Evolutionary conservation across 2,329 filamentous ascomycete genomes (phyloP), one percentile per base, ranked within the genome.

Genomic region (Botryosphaeria dothidea): DNA sequence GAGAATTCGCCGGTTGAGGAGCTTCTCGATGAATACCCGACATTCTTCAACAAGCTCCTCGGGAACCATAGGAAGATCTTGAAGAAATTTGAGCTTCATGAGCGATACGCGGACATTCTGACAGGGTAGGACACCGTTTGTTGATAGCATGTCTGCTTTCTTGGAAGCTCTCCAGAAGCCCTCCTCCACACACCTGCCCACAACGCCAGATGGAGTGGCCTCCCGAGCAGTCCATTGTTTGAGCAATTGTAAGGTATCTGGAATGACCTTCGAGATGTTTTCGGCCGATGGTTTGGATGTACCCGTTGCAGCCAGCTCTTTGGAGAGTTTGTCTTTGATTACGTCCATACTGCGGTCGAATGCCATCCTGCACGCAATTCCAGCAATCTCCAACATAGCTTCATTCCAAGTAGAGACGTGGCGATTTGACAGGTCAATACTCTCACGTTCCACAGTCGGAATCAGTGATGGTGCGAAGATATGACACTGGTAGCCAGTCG

Each of bases 381-480:
- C 95, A 19, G 94, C 92, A 31, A 93, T 91, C 48, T 94, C 88
- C 43, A 99, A 83, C 83, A 99, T 92, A 75, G 98, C 95, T 23
- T 92, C 84, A 72, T 99, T 99, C 96, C 95, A 99, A 17, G 89
- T 92, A 67, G 93, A 90, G 17, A 99, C 94, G 83, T 93, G 97
- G 64, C 93, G 88, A 17, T 95, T 96, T 75, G 99, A 98, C 68
- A 99, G 83, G 77, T 99, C 95, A 65, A 99, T 97, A 62, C 92
- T 95, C 75, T 99, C 95, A 74, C 95, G 88, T 78, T 99, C 95
- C 2, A 99, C 96, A 0, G 95, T 99, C 0, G 95, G 95, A 65
- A 99, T 99, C 15, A 99, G 89, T 0, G 94, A 97, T 1, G 93
- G 95, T 0, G 95, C 95, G 13, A 94, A 98, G 31, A 99, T 91